Conservation (phyloP, 2,329 filamentous ascomycete genomes). For the Tolypocladium pustulatum region DNA sequence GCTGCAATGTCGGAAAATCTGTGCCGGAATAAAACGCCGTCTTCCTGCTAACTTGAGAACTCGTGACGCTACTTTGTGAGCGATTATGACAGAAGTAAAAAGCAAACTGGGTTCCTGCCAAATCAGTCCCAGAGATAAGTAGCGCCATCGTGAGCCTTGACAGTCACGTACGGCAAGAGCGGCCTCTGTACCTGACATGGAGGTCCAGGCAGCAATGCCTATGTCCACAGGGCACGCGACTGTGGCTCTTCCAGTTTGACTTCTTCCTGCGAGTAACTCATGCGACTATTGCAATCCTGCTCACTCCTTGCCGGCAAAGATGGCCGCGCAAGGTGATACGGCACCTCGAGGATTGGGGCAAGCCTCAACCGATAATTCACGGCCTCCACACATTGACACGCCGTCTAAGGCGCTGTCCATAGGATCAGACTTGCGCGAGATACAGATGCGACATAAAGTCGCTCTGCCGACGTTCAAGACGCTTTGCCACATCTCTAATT, state of each 20-base stretch:
- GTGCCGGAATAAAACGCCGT: too few relatives aligned
- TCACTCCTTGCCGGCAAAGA: not conserved
- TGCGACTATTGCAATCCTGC: not conserved
- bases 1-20: too few relatives aligned
- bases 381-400: not conserved
- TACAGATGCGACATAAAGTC: constrained; percentile 23
- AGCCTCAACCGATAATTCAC: not conserved
- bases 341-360: not conserved
- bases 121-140: too few relatives aligned
- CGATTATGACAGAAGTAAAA: not conserved
- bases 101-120: not conserved
- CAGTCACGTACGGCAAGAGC: not conserved
- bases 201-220: not conserved
- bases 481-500: constrained; percentile 13
- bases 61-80: not conserved
- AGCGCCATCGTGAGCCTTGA: not conserved
- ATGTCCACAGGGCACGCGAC: not conserved
- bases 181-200: not conserved
- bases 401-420: not conserved
- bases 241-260: too few relatives aligned
- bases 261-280: not conserved
- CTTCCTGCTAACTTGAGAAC: too few relatives aligned
- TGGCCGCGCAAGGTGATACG: not conserved
- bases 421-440: constrained; percentile 10
- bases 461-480: constrained; percentile 19